Evolutionary conservation across 1,284 basidiomycete genomes (phyloP), one percentile per base, ranked within the genome.

Genomic region (Sutorius eximius): DNA sequence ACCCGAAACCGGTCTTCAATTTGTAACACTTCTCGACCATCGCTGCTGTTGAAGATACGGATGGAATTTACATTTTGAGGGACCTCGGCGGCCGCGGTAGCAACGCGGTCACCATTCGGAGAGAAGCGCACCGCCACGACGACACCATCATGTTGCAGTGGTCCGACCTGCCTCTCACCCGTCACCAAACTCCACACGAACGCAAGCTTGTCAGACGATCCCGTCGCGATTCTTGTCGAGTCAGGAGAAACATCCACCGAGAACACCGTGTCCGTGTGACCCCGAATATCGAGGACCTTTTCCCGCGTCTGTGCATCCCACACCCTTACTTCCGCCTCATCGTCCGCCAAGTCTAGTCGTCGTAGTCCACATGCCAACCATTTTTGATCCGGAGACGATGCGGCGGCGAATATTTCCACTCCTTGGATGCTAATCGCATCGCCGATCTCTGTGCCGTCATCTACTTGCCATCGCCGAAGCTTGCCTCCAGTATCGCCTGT

Each of bases 181-280:
- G 47, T 57, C 0, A 6, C n/a, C 15, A 52, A 5, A 29, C 10
- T 37, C 43, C 37, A 45, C 16, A 58, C 29, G 33, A 45, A 58
- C 7, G 6, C 55, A 20, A 13, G 20, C 10, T 42, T 32, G 37
- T 56, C 55, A 9, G 13, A 5, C 5, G 20, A 29, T 0, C 43
- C 42, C 2, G 55, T 52, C 5, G 38, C 55, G 16, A 56, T 2
- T 18, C 9, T 57, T 0, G 47, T 37, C 22, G 49, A 58, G 22
- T 52, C 55, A 0, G n/a, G 12, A 1, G 48, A 58, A 15, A 58
- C 1, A 8, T 56, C 22, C 0, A 37, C 33, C 1, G 33, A 41
- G 16, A 8, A 27, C 18, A 27, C 10, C 1, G 34, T 6, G 10
- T 5, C 3, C 87, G 27, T 32, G 32, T 58, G 57, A 8, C 44